Percentiles rank a stretch among this genome's conserved stretches.
phyloP scores from a whole-genome alignment of 805 yeast species.

The Lipomyces starkeyi region DNA sequence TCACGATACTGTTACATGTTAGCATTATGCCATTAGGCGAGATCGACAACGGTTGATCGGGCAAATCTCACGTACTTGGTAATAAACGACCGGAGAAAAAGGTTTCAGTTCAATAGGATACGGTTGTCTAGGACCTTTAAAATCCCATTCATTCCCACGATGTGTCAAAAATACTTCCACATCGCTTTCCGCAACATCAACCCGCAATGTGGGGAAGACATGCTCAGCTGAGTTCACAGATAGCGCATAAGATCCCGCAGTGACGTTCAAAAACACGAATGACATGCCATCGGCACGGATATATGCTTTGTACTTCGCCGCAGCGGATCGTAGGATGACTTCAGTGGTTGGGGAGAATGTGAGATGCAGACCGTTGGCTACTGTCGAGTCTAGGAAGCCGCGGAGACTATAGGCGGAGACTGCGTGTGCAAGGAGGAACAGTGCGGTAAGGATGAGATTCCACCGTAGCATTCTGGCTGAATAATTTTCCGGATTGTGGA shows the following conservation, averaged over 20 bases:
- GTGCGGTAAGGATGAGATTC: not conserved
- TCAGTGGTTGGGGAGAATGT: constrained; percentile 19
- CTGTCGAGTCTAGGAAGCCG: constrained; percentile 23
- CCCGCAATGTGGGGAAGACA: constrained; percentile 30
- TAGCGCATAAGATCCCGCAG: constrained; percentile 42
- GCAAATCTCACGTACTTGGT: constrained; percentile 19
- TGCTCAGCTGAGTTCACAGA: constrained; percentile 38
- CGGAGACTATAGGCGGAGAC: constrained; percentile 27
- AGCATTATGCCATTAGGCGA: not conserved
- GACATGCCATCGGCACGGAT: constrained; percentile 23
- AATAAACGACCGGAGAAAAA: constrained; percentile 41
- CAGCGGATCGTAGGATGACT: constrained; percentile 19
- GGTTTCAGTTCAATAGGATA: constrained; percentile 45
- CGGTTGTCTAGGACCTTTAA: constrained; percentile 43
- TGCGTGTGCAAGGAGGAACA: not conserved
- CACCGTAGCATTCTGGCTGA: not conserved
- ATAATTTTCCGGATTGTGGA: not conserved
- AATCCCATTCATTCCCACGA: constrained; percentile 42
- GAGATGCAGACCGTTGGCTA: constrained; percentile 2
- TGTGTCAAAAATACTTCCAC: constrained; percentile 41
- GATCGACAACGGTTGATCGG: not conserved
- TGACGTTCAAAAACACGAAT: constrained; percentile 40
- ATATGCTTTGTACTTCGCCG: constrained; percentile 12
- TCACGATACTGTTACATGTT: constrained; percentile 36
- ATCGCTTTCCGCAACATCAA: constrained; percentile 39